Evolutionary conservation across 495 filamentous ascomycete species (phyloP).

Genomic region (Tuber calosporum): DNA sequence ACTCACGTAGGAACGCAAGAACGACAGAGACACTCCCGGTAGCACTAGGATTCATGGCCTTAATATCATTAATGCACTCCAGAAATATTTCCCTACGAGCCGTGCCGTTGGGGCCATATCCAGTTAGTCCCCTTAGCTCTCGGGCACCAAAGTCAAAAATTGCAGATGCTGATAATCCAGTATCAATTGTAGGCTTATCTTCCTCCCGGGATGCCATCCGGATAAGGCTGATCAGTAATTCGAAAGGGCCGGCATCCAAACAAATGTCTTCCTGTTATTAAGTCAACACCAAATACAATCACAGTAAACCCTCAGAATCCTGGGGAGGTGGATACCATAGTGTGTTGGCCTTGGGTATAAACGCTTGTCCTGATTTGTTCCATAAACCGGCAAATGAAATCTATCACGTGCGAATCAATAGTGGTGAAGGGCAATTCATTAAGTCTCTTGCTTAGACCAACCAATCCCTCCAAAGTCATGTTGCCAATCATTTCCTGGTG

Average conservation of each 20-base stretch:
- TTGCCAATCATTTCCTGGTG: constrained; percentile 58
- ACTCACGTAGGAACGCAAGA: constrained; percentile 52
- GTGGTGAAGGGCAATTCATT: constrained; percentile 59
- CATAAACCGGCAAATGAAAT: constrained; percentile 34
- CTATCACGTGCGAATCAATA: constrained; percentile 38
- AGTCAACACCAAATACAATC: constrained; percentile 49
- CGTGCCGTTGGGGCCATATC: constrained; percentile 47
- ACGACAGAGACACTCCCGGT: constrained; percentile 69
- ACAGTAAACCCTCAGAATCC: constrained; percentile 50
- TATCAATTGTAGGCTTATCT: constrained; percentile 41
- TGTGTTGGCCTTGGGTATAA: constrained; percentile 19
- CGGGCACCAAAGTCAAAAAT: constrained; percentile 47
- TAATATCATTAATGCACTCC: constrained; percentile 55
- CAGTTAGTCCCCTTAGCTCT: constrained; percentile 42
- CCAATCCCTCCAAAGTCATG: constrained; percentile 50
- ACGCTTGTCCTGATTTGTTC: constrained; percentile 28
- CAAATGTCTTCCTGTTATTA: constrained; percentile 44
- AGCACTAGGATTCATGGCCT: constrained; percentile 50
- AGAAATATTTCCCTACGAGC: constrained; percentile 53
- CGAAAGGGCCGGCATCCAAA: constrained; percentile 35
- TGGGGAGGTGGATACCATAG: not conserved
- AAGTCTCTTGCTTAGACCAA: constrained; percentile 71
- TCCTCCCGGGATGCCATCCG: constrained; percentile 40
- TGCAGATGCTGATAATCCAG: constrained; percentile 45
- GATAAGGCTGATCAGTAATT: constrained; percentile 40